A percentile compares a stretch with the other conserved stretches of the same genome.
These are phyloP conservation scores for Coemansia sp. DNA, from an alignment of 192 early-diverging fungal genomes.

Conservation along the genomic window DNA sequence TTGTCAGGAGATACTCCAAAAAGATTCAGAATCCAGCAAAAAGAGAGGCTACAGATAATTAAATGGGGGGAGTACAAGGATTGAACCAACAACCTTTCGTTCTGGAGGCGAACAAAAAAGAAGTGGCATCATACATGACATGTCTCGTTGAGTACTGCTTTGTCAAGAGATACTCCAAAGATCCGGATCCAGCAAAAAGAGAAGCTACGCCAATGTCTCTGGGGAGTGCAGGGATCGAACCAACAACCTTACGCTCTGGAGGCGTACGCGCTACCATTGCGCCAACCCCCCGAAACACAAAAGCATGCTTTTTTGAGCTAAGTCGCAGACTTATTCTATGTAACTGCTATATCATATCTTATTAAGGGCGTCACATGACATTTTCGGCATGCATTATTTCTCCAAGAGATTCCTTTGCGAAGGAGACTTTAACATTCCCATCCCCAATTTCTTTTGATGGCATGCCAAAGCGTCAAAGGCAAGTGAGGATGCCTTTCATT, in stretches of 20 bases:
- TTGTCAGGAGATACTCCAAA: too few species aligned
- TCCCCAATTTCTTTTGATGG: too few species aligned
- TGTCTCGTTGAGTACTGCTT: not conserved
- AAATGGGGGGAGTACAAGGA: constrained; percentile 25
- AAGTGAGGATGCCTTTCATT: too few species aligned
- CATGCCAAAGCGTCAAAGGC: too few species aligned
- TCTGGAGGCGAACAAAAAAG: constrained; percentile 32
- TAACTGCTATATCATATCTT: too few species aligned
- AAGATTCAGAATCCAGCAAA: not conserved
- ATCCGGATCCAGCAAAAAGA: not conserved
- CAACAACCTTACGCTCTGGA: constrained; percentile 57
- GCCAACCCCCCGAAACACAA: constrained; percentile 29
- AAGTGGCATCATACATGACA: too few species aligned
- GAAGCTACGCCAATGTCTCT: not conserved
- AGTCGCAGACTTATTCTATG: not conserved
- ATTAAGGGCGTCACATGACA: too few species aligned
- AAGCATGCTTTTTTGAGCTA: not conserved
- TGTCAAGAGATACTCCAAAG: not conserved
- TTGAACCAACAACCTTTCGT: constrained; percentile 55
- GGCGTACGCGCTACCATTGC: constrained; percentile 55
- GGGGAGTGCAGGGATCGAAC: constrained; percentile 49
- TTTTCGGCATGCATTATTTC: too few species aligned
- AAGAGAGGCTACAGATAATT: not conserved
- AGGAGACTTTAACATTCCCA: too few species aligned
- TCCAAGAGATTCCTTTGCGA: too few species aligned